Conservation (phyloP, 257 asterid genomes). For the Gentiana macrophylla region DNA sequence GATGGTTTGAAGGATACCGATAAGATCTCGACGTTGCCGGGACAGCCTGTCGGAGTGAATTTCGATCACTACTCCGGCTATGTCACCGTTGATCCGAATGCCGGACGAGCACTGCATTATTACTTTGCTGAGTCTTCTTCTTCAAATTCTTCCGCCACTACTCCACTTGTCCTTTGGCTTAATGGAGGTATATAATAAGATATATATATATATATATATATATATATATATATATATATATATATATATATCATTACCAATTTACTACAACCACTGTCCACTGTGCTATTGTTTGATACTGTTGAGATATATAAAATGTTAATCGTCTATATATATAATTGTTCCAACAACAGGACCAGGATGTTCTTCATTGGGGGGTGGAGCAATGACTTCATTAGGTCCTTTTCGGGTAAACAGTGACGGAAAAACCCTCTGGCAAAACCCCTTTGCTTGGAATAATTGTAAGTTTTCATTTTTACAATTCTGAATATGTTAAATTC, state of each 20-base stretch:
- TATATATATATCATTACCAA: too few relatives aligned
- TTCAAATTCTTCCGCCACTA: constrained; percentile 8
- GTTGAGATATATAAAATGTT: too few relatives aligned
- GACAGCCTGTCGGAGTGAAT: constrained; percentile 34
- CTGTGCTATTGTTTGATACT: too few relatives aligned
- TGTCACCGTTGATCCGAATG: constrained; percentile 27
- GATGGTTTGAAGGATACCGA: constrained; percentile 30
- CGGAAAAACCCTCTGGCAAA: constrained; percentile 15
- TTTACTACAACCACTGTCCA: too few relatives aligned
- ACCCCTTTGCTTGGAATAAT: constrained; percentile 20
- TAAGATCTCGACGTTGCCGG: constrained; percentile 29
- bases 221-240: too few relatives aligned
- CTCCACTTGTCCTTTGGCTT: constrained; percentile 45
- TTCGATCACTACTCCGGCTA: constrained; percentile 47
- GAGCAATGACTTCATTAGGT: constrained; percentile 24
- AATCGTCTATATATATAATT: too few relatives aligned
- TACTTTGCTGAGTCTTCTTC: constrained; percentile 38
- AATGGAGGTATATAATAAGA: constrained; percentile 32
- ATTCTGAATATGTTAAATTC: background rate
- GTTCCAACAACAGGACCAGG: constrained; percentile 16
- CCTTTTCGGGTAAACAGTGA: constrained; percentile 20
- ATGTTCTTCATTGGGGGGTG: constrained; percentile 23
- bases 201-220: too few relatives aligned
- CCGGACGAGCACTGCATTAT: constrained; percentile 42
- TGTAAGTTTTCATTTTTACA: constrained; percentile 5